These are phyloP conservation scores for Teratosphaeriaceae sp. DNA, from an alignment of 2,329 filamentous ascomycete genomes.

Conservation along the genomic window DNA sequence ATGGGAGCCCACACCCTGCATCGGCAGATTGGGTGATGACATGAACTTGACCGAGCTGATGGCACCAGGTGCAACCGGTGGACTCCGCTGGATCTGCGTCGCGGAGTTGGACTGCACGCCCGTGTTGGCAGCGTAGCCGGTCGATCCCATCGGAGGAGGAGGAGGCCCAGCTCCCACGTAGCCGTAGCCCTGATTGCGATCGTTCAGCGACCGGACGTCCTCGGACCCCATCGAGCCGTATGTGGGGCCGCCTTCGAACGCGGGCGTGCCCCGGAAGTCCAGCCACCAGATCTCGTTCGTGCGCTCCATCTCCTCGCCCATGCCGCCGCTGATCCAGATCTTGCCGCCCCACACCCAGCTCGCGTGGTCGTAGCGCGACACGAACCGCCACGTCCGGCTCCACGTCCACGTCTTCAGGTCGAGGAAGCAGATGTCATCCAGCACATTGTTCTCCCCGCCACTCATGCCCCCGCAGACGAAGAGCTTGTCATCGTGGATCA, in stretches of 20 bases:
- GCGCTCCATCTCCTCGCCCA: conserved; percentile 95
- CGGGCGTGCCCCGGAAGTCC: conserved; percentile 83
- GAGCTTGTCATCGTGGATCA: conserved; percentile 91
- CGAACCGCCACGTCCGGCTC: conserved; percentile 94
- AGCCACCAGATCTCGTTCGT: conserved; percentile 96
- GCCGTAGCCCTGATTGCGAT: conserved; percentile 23
- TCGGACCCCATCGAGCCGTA: conserved; percentile 26
- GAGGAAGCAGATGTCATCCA: conserved; percentile 94
- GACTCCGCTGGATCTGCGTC: conserved; percentile 37
- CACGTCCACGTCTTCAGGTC: conserved; percentile 97
- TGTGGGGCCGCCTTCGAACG: conserved; percentile 49
- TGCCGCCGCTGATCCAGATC: conserved; percentile 92
- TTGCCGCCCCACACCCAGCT: conserved; percentile 89
- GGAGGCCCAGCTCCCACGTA: conserved; percentile 12
- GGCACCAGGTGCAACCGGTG: conserved; percentile 65
- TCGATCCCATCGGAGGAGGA: conserved; percentile 34
- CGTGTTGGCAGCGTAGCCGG: conserved; percentile 66
- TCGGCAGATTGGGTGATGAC: conserved; percentile 76
- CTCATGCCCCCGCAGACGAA: conserved; percentile 96
- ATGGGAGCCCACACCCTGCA: conserved; percentile 84
- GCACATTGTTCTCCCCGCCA: conserved; percentile 81
- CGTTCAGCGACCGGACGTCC: conserved; percentile 27
- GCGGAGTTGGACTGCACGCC: conserved; percentile 51
- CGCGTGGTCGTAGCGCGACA: conserved; percentile 89
- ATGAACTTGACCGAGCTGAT: conserved; percentile 89